Evolutionary conservation across 768 basidiomycete genomes (phyloP).

Genomic region (Gloeopeniophorella convolvens): DNA sequence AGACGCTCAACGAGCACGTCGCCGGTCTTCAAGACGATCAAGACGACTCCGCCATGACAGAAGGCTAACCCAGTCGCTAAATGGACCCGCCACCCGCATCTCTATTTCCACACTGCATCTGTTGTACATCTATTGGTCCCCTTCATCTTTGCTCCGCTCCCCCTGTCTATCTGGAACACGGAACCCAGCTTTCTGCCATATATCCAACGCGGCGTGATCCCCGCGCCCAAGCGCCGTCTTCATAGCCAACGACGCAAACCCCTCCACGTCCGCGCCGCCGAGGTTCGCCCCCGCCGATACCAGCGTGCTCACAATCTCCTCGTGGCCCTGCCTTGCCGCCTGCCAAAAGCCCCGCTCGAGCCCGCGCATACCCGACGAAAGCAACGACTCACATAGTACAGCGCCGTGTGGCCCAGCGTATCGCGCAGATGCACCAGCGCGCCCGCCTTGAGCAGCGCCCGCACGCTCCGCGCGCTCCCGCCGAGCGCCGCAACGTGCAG

Average conservation of each 20-base stretch:
- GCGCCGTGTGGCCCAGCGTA: conserved; percentile 69
- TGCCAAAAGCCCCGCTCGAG: conserved; percentile 24
- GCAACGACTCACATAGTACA: conserved; percentile 61
- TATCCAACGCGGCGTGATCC: conserved; percentile 38
- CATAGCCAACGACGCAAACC: conserved; percentile 46
- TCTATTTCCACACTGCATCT: background rate
- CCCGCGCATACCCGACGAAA: background rate
- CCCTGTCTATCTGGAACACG: conserved; percentile 6
- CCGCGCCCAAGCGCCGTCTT: conserved; percentile 33
- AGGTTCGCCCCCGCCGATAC: conserved; percentile 70
- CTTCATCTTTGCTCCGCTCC: conserved; percentile 6
- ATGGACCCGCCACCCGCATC: too few species aligned
- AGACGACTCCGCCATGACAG: conserved; percentile 27
- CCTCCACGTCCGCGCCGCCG: conserved; percentile 55
- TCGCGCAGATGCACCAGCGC: conserved; percentile 82
- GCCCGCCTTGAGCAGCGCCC: conserved; percentile 57
- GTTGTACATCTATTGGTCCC: conserved; percentile 12
- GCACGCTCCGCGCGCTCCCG: conserved; percentile 41
- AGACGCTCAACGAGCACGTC: conserved; percentile 51
- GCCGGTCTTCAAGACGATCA: conserved; percentile 30
- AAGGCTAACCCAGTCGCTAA: conserved; percentile 19
- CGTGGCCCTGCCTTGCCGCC: conserved; percentile 72
- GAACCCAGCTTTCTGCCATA: conserved; percentile 54
- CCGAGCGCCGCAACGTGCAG: conserved; percentile 74
- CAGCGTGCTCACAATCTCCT: conserved; percentile 52